phyloP scores from a whole-genome alignment of 192 early-diverging fungal species.

The Haplosporangium gracile region DNA sequence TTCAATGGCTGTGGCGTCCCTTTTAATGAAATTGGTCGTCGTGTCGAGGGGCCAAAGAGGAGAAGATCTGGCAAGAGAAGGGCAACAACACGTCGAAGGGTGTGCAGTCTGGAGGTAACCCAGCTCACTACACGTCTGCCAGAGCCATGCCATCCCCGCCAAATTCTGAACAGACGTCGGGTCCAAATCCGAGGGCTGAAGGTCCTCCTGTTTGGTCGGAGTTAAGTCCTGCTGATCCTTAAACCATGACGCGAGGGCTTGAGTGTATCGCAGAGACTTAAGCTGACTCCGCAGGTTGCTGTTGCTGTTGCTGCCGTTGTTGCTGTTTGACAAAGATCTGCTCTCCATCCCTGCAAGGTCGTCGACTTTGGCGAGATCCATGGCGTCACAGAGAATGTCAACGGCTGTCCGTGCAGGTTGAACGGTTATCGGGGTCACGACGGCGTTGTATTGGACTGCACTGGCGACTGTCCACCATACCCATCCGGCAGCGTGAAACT shows the following conservation, averaged over 20 bases:
- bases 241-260: conserved; percentile 35
- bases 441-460: conserved; percentile 45
- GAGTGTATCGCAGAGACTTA: conserved; percentile 8
- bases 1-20: not conserved
- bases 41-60: not conserved
- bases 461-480: conserved; percentile 54
- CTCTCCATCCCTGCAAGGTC: not conserved
- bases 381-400: conserved; percentile 47
- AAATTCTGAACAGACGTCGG: conserved; percentile 38
- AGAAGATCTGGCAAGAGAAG: conserved; percentile 34
- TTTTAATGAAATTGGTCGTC: not conserved
- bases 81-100: conserved; percentile 42
- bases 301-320: not conserved
- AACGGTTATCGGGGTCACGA: conserved; percentile 17
- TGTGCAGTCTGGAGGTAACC: conserved; percentile 69
- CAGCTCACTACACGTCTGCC: conserved; percentile 80
- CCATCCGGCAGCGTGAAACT: conserved; percentile 50
- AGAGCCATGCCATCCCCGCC: conserved; percentile 62
- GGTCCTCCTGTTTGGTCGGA: conserved; percentile 39
- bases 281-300: not conserved
- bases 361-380: conserved; percentile 6
- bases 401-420: conserved; percentile 22
- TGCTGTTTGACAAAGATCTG: not conserved
- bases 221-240: conserved; percentile 42
- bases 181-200: conserved; percentile 53